Base-by-base conservation (phyloP, 2,329 filamentous ascomycete species). In the Cercospora sesami region DNA sequence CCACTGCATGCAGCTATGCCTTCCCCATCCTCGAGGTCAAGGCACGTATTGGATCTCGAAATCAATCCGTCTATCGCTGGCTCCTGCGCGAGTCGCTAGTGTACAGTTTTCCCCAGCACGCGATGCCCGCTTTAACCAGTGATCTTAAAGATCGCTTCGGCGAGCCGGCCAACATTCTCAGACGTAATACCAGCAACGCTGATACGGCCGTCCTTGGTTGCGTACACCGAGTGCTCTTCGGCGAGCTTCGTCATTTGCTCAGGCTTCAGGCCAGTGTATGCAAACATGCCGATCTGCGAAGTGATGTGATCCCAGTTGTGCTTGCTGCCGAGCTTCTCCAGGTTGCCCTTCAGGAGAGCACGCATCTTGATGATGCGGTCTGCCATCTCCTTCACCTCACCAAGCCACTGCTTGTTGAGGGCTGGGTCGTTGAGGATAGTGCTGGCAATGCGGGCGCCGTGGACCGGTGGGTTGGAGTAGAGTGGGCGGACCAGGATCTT, bases 221-320 rank as follows among this genome's bases (percentile, higher is more conserved):
- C 94, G 80, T 99, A 99, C 76, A 99, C 94, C 69, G 93, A 97
- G 87, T 95, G 92, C 86, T 98, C 92, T 86, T 96, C 93, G 74
- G 94, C 92, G 71, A 99, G 86, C 77, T 84, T 85, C 65, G 94
- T 91, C 92, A 98, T 97, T 85, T 97, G 91, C 83, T 94, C 90
- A 65, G 94, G 85, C 76, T 86, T 94, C 77, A 99, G 85, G 70
- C 95, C 95, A 63, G 95, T 99, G 87, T 96, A 99, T 75, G 95
- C 94, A 79, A 99, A 99, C 95, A 99, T 99, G 84, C 95, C 95
- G 78, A 99, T 99, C 82, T 96, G 93, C 83, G 87, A 94, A 75
- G 95, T 98, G 83, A 99, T 99, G 86, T 99, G 95, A 81, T 90
- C 92, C 95, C 95, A 99, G 86, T 98, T 92, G 83, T 96, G 93